A percentile compares a stretch with the other conserved stretches of the same genome.
These are phyloP conservation scores for Arthrobotrys pseudoclavata DNA, from an alignment of 2,329 filamentous ascomycete species.

Conservation along the genomic window DNA sequence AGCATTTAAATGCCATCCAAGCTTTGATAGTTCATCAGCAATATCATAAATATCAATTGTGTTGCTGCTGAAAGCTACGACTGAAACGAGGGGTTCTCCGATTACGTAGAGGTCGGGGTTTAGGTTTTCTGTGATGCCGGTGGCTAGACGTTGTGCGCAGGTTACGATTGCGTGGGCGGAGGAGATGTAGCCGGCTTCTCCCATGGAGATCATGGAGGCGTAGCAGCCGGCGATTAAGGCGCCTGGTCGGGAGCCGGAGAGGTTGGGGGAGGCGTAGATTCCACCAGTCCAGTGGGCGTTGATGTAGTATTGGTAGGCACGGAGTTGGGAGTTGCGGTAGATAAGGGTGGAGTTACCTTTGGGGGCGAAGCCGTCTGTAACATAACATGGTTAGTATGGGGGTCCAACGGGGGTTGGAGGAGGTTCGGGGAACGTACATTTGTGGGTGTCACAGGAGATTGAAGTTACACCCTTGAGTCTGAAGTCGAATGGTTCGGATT, in stretches of 20 bases:
- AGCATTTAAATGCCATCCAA: slow-evolving; percentile 96
- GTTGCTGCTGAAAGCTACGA: slow-evolving; percentile 87
- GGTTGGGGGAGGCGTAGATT: slow-evolving; percentile 92
- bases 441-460: slow-evolving; percentile 97
- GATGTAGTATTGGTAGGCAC: slow-evolving; percentile 96
- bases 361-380: slow-evolving; percentile 84
- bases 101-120: slow-evolving; percentile 81
- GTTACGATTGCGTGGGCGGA: slow-evolving; percentile 90
- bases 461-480: slow-evolving; percentile 91
- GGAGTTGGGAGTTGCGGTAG: slow-evolving; percentile 83
- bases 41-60: slow-evolving; percentile 95
- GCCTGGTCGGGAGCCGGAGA: slow-evolving; percentile 91
- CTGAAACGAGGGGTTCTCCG: slow-evolving; percentile 87
- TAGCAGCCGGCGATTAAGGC: slow-evolving; percentile 96
- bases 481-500: slow-evolving; percentile 91
- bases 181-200: slow-evolving; percentile 87
- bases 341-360: slow-evolving; percentile 96
- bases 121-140: slow-evolving; percentile 79
- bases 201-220: slow-evolving; percentile 89
- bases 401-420: neutral
- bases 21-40: slow-evolving; percentile 84
- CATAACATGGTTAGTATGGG: slow-evolving; percentile 22
- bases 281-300: slow-evolving; percentile 94
- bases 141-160: slow-evolving; percentile 83
- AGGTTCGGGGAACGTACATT: slow-evolving; percentile 70